phyloP scores from a whole-genome alignment of 495 filamentous ascomycete genomes.

The Podospora pseudoanserina region DNA sequence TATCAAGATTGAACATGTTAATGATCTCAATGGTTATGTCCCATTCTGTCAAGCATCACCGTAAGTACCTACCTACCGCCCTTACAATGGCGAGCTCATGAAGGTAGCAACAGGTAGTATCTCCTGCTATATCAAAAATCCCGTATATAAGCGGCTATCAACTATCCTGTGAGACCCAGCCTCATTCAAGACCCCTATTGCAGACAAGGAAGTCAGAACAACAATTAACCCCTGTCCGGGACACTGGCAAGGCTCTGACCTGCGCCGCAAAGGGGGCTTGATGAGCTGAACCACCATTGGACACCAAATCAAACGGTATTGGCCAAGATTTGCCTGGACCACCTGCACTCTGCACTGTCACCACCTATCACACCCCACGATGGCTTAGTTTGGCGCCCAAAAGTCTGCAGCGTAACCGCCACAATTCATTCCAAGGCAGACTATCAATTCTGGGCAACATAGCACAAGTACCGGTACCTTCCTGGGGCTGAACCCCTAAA shows the following conservation, averaged over 20 bases:
- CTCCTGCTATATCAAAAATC: too few species aligned
- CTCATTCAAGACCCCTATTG: too few species aligned
- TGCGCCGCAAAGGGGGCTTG: neutral
- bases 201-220: neutral
- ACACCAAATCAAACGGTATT: neutral
- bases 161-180: too few species aligned
- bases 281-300: neutral
- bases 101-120: too few species aligned
- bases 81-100: too few species aligned
- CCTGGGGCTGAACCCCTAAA: neutral
- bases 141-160: too few species aligned
- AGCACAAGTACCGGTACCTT: neutral
- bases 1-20: too few species aligned
- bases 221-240: neutral
- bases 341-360: neutral
- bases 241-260: neutral
- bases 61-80: too few species aligned
- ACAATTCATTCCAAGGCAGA: neutral
- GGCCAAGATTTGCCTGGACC: neutral
- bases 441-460: neutral
- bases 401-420: neutral
- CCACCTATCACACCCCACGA: neutral
- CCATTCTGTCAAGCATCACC: too few species aligned
- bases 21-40: too few species aligned
- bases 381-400: neutral